Conservation (phyloP, 2,329 filamentous ascomycete genomes). For the Pseudocercospora ulei region DNA sequence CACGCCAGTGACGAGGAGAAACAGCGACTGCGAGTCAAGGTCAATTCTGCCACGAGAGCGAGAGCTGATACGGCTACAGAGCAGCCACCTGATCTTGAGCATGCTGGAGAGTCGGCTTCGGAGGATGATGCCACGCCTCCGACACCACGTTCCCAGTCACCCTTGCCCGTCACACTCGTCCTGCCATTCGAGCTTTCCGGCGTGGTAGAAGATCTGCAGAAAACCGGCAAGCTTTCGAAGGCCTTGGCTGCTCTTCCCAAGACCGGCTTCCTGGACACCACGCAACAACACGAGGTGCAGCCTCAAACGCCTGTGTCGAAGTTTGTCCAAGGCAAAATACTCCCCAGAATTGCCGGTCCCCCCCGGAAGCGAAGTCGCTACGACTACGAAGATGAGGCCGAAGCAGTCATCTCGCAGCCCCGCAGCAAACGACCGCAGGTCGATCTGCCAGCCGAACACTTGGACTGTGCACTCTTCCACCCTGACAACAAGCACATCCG, state of each 20-base stretch:
- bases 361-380: constrained; percentile 73
- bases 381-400: constrained; percentile 61
- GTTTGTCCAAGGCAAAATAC: constrained; percentile 71
- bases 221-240: constrained; percentile 26
- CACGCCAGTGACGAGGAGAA: constrained; percentile 54
- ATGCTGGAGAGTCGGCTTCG: constrained; percentile 27
- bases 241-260: constrained; percentile 28
- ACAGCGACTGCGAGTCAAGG: constrained; percentile 57
- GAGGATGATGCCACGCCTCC: constrained; percentile 29
- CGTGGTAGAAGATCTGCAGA: constrained; percentile 24
- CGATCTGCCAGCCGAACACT: constrained; percentile 53
- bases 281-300: constrained; percentile 8
- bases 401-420: constrained; percentile 31
- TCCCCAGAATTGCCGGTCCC: constrained; percentile 55
- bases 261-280: constrained; percentile 18
- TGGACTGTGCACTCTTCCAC: constrained; percentile 76
- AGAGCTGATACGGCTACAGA: constrained; percentile 13
- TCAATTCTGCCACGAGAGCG: constrained; percentile 36
- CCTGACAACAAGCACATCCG: constrained; percentile 81
- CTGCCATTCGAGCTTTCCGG: constrained; percentile 28
- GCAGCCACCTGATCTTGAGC: constrained; percentile 29
- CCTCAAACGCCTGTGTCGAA: constrained; percentile 57
- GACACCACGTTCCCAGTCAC: constrained; percentile 22
- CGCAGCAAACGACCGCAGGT: constrained; percentile 35
- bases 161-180: constrained; percentile 22